These are phyloP conservation scores for Xylaria sp. DNA, from an alignment of 2,329 filamentous ascomycete genomes.

Conservation along the genomic window DNA sequence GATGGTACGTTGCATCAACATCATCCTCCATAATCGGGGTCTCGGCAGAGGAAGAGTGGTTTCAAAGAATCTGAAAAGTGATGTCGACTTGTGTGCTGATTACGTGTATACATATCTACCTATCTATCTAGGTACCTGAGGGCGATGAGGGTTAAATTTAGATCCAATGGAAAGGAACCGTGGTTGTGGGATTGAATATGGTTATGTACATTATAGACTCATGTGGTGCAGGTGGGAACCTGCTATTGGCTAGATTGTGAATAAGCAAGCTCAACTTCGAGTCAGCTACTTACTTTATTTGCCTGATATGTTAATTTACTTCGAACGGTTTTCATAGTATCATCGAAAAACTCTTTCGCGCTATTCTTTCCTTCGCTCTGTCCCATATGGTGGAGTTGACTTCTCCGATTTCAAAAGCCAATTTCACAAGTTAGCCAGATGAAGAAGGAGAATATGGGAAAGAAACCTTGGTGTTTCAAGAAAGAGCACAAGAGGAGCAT, in stretches of 20 bases:
- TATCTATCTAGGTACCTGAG: neutral
- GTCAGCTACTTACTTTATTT: neutral
- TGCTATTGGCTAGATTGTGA: neutral
- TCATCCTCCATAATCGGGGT: neutral
- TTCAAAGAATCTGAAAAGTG: neutral
- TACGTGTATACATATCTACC: neutral
- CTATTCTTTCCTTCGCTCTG: neutral
- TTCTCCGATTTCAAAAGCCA: neutral
- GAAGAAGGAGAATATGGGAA: slow-evolving; percentile 11
- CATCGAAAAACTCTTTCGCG: no score
- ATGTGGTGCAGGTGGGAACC: neutral
- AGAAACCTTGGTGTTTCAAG: slow-evolving; percentile 42
- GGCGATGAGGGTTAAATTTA: slow-evolving; percentile 15
- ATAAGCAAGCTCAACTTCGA: neutral
- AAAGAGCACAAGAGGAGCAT: slow-evolving; percentile 5
- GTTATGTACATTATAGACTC: no score
- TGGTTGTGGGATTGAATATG: neutral
- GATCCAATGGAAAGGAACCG: slow-evolving; percentile 4
- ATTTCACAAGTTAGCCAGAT: slow-evolving; percentile 2
- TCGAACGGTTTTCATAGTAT: no score
- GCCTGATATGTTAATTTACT: neutral
- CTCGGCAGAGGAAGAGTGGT: neutral
- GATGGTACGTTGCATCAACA: slow-evolving; percentile 24
- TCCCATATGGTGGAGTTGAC: neutral
- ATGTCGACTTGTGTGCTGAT: neutral